Percentiles rank a stretch among this genome's conserved stretches.
phyloP scores from a whole-genome alignment of 164 flowering plant species.

The Sedum album region DNA sequence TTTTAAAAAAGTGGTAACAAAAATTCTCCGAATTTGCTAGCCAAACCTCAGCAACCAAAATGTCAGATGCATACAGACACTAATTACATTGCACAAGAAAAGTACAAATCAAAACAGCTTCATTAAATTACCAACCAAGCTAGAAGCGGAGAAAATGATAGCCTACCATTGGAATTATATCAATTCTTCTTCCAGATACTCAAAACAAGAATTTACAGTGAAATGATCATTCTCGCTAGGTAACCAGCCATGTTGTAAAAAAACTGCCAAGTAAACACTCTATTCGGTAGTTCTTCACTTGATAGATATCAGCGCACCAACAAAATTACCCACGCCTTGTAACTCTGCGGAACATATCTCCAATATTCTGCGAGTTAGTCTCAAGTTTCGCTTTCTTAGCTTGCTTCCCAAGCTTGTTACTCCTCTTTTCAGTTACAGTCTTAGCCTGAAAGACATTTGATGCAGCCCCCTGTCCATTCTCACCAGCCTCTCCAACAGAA shows the following conservation, averaged over 20 bases:
- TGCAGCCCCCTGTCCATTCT: neutral
- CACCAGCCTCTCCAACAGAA: neutral
- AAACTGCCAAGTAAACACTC: neutral
- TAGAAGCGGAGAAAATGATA: too few relatives aligned
- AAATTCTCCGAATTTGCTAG: neutral
- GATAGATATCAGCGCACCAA: neutral
- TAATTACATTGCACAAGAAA: too few relatives aligned
- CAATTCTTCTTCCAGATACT: neutral
- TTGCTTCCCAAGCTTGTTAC: constrained; percentile 1
- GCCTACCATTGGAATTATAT: too few relatives aligned
- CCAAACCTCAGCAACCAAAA: neutral
- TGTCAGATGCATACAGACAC: too few relatives aligned
- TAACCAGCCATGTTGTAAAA: neutral
- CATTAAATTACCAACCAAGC: too few relatives aligned
- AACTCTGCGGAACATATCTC: constrained; percentile 10
- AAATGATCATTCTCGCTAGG: neutral
- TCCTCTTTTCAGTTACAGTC: constrained; percentile 1
- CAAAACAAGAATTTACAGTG: neutral
- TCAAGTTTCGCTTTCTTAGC: neutral
- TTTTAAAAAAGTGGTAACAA: neutral
- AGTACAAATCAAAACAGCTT: too few relatives aligned
- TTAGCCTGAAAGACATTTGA: neutral
- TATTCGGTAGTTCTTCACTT: neutral
- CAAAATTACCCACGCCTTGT: constrained; percentile 1
- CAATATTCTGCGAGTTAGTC: constrained; percentile 6